Conservation (phyloP, 169 alveolate genomes). For the Plasmodium malariae region DNA sequence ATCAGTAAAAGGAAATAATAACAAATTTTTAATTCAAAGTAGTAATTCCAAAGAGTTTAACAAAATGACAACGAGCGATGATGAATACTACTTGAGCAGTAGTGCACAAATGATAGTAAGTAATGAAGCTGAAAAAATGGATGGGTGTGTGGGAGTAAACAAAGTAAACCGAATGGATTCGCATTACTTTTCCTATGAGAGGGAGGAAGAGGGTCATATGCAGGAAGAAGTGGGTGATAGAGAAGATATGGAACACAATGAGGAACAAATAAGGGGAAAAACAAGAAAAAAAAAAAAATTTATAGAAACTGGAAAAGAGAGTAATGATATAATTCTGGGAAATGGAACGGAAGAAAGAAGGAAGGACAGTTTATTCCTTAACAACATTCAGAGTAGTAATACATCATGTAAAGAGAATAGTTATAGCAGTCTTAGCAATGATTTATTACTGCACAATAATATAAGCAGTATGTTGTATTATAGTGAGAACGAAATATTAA, state of each 20-base stretch:
- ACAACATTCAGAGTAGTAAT: too few relatives aligned
- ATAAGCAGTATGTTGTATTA: not conserved
- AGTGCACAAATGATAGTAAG: not conserved
- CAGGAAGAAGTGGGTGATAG: too few relatives aligned
- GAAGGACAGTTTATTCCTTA: too few relatives aligned
- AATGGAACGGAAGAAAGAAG: too few relatives aligned
- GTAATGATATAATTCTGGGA: too few relatives aligned
- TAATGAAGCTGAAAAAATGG: not conserved
- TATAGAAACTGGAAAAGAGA: not conserved
- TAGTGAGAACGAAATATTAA: not conserved
- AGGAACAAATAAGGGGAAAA: too few relatives aligned
- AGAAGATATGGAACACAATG: too few relatives aligned
- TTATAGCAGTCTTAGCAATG: too few relatives aligned
- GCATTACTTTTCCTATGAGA: slow-evolving; percentile 2
- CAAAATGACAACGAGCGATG: not conserved
- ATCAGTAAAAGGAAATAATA: not conserved
- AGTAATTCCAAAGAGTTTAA: not conserved
- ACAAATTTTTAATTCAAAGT: not conserved
- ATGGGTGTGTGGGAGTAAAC: not conserved
- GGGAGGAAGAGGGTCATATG: too few relatives aligned
- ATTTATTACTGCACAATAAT: too few relatives aligned
- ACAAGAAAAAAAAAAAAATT: too few relatives aligned
- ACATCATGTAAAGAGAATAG: too few relatives aligned
- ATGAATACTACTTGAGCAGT: not conserved
- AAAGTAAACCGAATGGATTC: slow-evolving; percentile 9